phyloP scores from a whole-genome alignment of 2,329 filamentous ascomycete genomes.

The Microthyrium microscopicum region DNA sequence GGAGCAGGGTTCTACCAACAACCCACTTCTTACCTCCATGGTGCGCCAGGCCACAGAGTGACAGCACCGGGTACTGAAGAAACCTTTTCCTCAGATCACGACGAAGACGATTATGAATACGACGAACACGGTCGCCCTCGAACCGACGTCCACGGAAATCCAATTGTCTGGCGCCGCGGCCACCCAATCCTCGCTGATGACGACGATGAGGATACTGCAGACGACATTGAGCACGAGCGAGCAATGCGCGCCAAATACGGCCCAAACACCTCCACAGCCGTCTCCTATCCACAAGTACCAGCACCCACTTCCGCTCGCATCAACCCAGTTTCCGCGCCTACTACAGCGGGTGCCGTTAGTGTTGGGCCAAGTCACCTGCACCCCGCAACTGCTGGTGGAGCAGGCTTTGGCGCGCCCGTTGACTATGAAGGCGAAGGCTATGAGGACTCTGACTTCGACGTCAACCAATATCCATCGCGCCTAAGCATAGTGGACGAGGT shows the following conservation, averaged over 20 bases:
- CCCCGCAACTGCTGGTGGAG: too few relatives aligned
- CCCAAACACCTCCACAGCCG: too few relatives aligned
- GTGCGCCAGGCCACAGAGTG: neutral
- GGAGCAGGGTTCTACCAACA: slow-evolving; percentile 6
- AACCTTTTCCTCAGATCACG: neutral
- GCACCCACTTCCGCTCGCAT: neutral
- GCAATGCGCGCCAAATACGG: neutral
- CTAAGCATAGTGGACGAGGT: too few relatives aligned
- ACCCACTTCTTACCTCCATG: slow-evolving; percentile 1
- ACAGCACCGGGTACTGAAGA: neutral
- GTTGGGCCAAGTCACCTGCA: too few relatives aligned
- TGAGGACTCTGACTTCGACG: too few relatives aligned
- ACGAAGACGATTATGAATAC: slow-evolving; percentile 48
- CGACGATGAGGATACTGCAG: slow-evolving; percentile 4
- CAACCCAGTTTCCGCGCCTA: too few relatives aligned
- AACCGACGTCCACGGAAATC: slow-evolving; percentile 43
- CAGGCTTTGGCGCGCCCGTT: too few relatives aligned
- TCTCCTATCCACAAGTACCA: slow-evolving; percentile 3
- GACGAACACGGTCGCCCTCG: slow-evolving; percentile 45
- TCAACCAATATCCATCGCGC: too few relatives aligned
- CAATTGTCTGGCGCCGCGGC: slow-evolving; percentile 35
- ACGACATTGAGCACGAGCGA: neutral
- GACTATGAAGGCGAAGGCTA: too few relatives aligned
- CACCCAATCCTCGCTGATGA: slow-evolving; percentile 12
- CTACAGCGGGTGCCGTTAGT: too few relatives aligned